These are phyloP conservation scores for Spinacia oleracea DNA, from an alignment of 179 eudicot species.

Conservation along the genomic window DNA sequence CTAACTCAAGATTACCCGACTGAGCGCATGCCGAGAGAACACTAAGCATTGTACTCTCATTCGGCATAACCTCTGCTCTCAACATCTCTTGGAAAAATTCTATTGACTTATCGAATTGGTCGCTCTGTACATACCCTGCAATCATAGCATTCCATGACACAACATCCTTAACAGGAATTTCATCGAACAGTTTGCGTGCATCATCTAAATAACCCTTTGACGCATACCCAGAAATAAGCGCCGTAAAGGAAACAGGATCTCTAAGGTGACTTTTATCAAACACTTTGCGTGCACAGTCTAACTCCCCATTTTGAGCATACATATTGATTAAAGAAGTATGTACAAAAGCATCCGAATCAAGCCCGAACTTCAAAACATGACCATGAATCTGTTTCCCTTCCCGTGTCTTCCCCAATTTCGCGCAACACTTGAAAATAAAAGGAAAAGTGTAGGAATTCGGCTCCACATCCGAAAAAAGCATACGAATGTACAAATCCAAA, in stretches of 20 bases:
- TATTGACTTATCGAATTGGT: conserved; percentile 39
- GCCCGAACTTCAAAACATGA: conserved; percentile 57
- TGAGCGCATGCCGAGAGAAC: conserved; percentile 64
- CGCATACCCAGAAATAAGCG: conserved; percentile 49
- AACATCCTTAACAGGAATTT: conserved; percentile 60
- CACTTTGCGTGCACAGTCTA: conserved; percentile 50
- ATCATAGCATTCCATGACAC: conserved; percentile 77
- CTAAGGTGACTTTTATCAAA: conserved; percentile 50
- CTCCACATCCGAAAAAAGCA: conserved; percentile 41
- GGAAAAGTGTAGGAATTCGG: conserved; percentile 69
- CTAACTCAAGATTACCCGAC: conserved; percentile 44
- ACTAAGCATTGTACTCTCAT: conserved; percentile 52
- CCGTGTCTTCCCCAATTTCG: conserved; percentile 23
- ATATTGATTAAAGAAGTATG: conserved; percentile 49
- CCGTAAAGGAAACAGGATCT: conserved; percentile 59
- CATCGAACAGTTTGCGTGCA: conserved; percentile 58
- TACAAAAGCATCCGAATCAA: conserved; percentile 49
- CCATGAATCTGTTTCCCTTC: conserved; percentile 57
- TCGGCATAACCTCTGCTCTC: conserved; percentile 36
- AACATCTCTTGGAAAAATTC: conserved; percentile 48
- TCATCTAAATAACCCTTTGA: conserved; percentile 44
- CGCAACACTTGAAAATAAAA: conserved; percentile 50
- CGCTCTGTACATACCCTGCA: conserved; percentile 53
- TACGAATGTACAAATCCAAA: conserved; percentile 36
- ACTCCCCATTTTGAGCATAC: conserved; percentile 49